Percentiles rank a stretch among this genome's conserved stretches.
Conservation (phyloP, 495 filamentous ascomycete genomes). For the Penicillium tannophilum region DNA sequence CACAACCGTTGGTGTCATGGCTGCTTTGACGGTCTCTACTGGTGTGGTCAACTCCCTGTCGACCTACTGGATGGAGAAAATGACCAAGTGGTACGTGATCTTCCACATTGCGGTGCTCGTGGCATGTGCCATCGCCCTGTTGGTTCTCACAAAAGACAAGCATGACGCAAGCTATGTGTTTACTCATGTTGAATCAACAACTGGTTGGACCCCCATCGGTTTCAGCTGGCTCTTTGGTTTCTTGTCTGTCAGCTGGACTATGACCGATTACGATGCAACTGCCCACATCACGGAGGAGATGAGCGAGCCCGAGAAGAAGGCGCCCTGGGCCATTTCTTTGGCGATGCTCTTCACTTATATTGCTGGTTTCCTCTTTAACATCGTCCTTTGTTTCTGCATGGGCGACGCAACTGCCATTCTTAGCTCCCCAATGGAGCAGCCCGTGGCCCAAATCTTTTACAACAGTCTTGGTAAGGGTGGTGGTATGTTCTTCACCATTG, state of each 20-base stretch:
- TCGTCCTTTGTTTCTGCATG: slow-evolving; percentile 64
- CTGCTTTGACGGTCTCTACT: slow-evolving; percentile 54
- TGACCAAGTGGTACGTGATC: slow-evolving; percentile 65
- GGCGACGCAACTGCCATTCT: slow-evolving; percentile 52
- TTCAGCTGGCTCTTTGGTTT: slow-evolving; percentile 74
- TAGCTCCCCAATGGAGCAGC: slow-evolving; percentile 50
- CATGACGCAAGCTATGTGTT: slow-evolving; percentile 64
- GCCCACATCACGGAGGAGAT: slow-evolving; percentile 68
- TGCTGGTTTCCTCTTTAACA: slow-evolving; percentile 62
- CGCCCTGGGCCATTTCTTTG: slow-evolving; percentile 61
- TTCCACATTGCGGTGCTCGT: slow-evolving; percentile 64
- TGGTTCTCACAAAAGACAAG: slow-evolving; percentile 60
- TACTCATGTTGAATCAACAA: slow-evolving; percentile 58
- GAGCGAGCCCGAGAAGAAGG: slow-evolving; percentile 56
- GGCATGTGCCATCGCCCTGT: slow-evolving; percentile 58
- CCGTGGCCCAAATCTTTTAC: slow-evolving; percentile 67
- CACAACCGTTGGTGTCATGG: slow-evolving; percentile 63
- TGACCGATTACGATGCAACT: slow-evolving; percentile 60
- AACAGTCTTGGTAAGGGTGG: slow-evolving; percentile 59
- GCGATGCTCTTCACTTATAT: slow-evolving; percentile 65
- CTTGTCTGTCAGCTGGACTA: slow-evolving; percentile 68
- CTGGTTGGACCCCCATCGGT: slow-evolving; percentile 64
- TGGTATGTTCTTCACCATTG: slow-evolving; percentile 62
- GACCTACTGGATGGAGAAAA: slow-evolving; percentile 63
- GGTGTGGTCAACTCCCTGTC: slow-evolving; percentile 61